Percentiles rank a stretch among this genome's conserved stretches.
phyloP scores from a whole-genome alignment of 2,329 filamentous ascomycete genomes.

The Apiospora marii region DNA sequence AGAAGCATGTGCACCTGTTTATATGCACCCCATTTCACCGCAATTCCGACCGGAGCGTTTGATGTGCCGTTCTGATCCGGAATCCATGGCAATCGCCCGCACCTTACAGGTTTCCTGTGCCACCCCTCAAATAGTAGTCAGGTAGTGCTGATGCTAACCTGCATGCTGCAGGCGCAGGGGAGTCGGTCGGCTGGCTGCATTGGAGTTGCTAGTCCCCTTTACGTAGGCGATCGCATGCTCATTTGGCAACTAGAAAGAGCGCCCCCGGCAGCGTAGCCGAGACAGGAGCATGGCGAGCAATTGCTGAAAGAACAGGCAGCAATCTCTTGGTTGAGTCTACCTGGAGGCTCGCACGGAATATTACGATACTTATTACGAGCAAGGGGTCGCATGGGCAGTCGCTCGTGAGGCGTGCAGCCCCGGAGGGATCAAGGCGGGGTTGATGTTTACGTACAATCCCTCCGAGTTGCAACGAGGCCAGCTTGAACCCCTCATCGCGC shows the following conservation, averaged over 20 bases:
- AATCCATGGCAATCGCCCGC: neutral
- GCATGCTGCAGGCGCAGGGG: neutral
- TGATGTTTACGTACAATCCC: neutral
- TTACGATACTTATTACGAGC: too few relatives aligned
- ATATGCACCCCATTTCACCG: neutral
- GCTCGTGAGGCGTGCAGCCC: neutral
- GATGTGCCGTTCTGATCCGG: neutral
- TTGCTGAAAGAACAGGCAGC: neutral
- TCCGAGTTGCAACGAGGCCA: neutral
- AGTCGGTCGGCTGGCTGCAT: neutral
- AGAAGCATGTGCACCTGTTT: neutral
- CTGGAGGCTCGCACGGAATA: neutral
- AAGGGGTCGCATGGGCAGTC: neutral
- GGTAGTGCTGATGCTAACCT: neutral
- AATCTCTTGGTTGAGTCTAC: neutral
- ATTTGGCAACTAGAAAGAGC: neutral
- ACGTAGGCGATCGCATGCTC: neutral
- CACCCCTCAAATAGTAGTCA: constrained; percentile 4
- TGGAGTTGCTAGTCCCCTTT: neutral
- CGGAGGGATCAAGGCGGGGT: constrained; percentile 10
- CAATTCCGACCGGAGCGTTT: neutral
- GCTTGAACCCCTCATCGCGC: neutral
- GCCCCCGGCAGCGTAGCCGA: neutral
- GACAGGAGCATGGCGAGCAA: neutral
- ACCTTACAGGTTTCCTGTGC: neutral